Conservation (phyloP, 192 early-diverging fungal genomes). For the Backusella morwellensis region DNA sequence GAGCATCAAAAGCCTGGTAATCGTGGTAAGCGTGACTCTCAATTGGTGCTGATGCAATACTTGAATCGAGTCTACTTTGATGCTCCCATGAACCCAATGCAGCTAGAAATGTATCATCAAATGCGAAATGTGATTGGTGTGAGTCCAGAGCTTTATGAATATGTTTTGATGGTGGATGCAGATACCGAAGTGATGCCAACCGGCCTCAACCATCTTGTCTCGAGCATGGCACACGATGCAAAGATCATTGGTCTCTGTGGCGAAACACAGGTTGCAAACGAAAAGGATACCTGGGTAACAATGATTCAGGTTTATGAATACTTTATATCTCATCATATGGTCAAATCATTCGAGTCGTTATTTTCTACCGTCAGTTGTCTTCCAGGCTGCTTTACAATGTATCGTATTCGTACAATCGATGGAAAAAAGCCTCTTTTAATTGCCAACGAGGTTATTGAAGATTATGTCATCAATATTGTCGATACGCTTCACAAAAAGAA, state of each 20-base stretch:
- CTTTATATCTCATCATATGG: slow-evolving; percentile 94
- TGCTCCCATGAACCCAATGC: slow-evolving; percentile 89
- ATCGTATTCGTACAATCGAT: slow-evolving; percentile 85
- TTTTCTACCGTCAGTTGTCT: slow-evolving; percentile 96
- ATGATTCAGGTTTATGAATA: slow-evolving; percentile 99
- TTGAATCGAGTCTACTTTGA: slow-evolving; percentile 94
- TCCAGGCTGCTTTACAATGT: slow-evolving; percentile 99
- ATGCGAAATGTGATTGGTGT: slow-evolving; percentile 99
- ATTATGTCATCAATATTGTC: slow-evolving; percentile 92
- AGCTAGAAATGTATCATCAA: slow-evolving; percentile 97
- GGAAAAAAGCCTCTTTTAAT: slow-evolving; percentile 90
- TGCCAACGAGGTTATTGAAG: slow-evolving; percentile 83
- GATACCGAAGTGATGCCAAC: slow-evolving; percentile 91
- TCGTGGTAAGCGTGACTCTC: slow-evolving; percentile 98
- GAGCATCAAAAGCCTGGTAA: slow-evolving; percentile 88
- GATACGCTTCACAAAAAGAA: slow-evolving; percentile 99
- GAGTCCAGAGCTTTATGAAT: slow-evolving; percentile 92
- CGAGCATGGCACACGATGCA: slow-evolving; percentile 83
- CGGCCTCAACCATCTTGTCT: slow-evolving; percentile 88
- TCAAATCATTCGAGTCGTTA: slow-evolving; percentile 96
- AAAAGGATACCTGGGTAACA: slow-evolving; percentile 90
- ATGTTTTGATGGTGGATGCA: slow-evolving; percentile 95
- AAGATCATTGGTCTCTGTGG: slow-evolving; percentile 94
- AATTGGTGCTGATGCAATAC: slow-evolving; percentile 97
- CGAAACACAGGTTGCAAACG: slow-evolving; percentile 91